phyloP scores from a whole-genome alignment of 148 eudicot genomes.

The Persicaria tinctoria region DNA sequence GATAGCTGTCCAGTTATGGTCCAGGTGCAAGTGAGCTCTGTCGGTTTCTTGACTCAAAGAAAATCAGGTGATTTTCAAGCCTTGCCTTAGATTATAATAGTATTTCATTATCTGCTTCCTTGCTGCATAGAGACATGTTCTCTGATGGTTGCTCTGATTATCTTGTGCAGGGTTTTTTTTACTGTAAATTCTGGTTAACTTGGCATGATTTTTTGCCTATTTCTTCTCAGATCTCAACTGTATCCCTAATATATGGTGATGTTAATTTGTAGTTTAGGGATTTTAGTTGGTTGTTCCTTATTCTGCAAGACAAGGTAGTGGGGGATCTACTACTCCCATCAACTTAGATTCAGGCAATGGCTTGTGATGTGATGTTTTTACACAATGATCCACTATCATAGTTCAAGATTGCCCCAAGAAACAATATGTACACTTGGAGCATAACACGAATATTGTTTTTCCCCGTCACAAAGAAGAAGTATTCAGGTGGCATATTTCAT shows the following conservation, averaged over 20 bases:
- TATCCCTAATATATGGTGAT: too few species aligned
- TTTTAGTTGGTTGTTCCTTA: not conserved
- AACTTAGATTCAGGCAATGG: not conserved
- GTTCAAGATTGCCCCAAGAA: too few species aligned
- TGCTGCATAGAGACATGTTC: not conserved
- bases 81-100: not conserved
- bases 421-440: too few species aligned
- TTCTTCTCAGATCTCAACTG: not conserved
- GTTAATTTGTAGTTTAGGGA: not conserved
- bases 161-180: not conserved
- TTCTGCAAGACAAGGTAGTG: not conserved
- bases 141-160: not conserved
- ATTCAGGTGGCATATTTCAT: not conserved
- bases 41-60: constrained; percentile 58
- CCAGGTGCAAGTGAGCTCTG: constrained; percentile 82
- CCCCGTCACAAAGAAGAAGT: not conserved
- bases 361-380: too few species aligned
- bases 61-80: constrained; percentile 39
- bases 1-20: constrained; percentile 24
- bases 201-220: not conserved
- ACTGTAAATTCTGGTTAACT: not conserved
- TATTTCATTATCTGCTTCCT: not conserved
- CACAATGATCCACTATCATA: too few species aligned
- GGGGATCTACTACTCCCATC: not conserved
- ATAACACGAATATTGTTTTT: too few species aligned